These are phyloP conservation scores for Linaria vulgaris DNA, from an alignment of 257 asterid species.

Conservation along the genomic window DNA sequence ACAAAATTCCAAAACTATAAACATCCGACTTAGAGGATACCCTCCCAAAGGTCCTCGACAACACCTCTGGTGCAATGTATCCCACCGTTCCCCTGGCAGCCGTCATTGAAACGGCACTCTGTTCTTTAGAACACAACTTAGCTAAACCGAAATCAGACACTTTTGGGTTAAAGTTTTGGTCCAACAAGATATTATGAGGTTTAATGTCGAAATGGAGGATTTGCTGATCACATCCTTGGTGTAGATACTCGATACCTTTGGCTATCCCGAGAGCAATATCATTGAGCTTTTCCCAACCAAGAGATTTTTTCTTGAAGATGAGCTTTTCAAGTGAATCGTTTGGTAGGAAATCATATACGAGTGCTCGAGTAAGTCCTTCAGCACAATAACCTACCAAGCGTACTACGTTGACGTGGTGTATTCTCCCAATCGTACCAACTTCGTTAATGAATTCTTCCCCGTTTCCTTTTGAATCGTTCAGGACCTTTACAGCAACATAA, in stretches of 20 bases:
- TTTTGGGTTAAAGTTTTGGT: conserved; percentile 35
- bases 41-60: conserved; percentile 27
- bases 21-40: conserved; percentile 27
- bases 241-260: conserved; percentile 38
- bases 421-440: conserved; percentile 28
- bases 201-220: conserved; percentile 43
- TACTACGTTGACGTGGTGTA: conserved; percentile 36
- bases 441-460: conserved; percentile 36
- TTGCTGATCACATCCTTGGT: conserved; percentile 32
- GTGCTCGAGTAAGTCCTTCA: conserved; percentile 32
- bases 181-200: conserved; percentile 38
- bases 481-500: conserved; percentile 30
- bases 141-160: conserved; percentile 42
- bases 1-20: conserved; percentile 35
- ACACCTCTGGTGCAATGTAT: conserved; percentile 33
- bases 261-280: conserved; percentile 34
- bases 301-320: not conserved
- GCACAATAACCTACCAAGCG: conserved; percentile 36
- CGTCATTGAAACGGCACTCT: conserved; percentile 26
- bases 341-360: conserved; percentile 31
- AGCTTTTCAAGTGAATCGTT: conserved; percentile 33
- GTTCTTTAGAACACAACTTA: conserved; percentile 32
- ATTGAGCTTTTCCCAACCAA: conserved; percentile 25
- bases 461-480: conserved; percentile 10
- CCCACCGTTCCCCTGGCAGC: conserved; percentile 36